These are phyloP conservation scores for Auricularia auricula-judae DNA, from an alignment of 768 basidiomycete genomes.

Conservation along the genomic window DNA sequence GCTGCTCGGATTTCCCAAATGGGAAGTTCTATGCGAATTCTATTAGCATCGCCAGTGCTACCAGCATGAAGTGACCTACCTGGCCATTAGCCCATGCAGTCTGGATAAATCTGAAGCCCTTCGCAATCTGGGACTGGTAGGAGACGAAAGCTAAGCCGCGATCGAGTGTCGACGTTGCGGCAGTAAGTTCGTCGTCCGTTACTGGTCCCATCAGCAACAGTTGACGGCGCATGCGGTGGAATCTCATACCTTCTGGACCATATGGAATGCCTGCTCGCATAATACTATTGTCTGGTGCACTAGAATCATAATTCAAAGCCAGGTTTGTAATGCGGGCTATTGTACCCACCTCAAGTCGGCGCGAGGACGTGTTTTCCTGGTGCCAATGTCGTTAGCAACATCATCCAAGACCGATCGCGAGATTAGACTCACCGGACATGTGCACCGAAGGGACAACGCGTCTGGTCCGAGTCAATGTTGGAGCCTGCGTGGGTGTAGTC, in stretches of 20 bases:
- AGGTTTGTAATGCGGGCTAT: background rate
- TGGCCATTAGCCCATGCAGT: background rate
- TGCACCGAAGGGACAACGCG: slow-evolving; percentile 33
- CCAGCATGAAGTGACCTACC: slow-evolving; percentile 8
- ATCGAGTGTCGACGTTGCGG: background rate
- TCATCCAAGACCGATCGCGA: background rate
- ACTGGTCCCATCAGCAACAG: background rate
- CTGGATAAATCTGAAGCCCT: slow-evolving; percentile 25
- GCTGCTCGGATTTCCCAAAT: slow-evolving; percentile 6
- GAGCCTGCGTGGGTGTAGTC: slow-evolving; percentile 19
- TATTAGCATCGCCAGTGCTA: background rate
- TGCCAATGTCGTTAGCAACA: background rate
- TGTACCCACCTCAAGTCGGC: background rate
- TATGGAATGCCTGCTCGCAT: slow-evolving; percentile 26
- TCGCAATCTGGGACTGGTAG: slow-evolving; percentile 27
- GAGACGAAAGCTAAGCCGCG: slow-evolving; percentile 19
- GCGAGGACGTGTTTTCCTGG: slow-evolving; percentile 32
- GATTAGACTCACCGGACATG: slow-evolving; percentile 23
- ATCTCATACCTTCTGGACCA: slow-evolving; percentile 20
- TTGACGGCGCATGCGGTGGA: background rate
- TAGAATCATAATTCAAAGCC: background rate
- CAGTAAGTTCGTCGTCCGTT: background rate
- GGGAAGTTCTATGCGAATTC: background rate
- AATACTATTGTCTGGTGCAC: slow-evolving; percentile 9
- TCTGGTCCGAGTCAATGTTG: slow-evolving; percentile 9